Percentiles rank a stretch among this genome's conserved stretches.
Evolutionary conservation across 306 rosid species (phyloP).

Genomic region (Cucurbita maxima): DNA sequence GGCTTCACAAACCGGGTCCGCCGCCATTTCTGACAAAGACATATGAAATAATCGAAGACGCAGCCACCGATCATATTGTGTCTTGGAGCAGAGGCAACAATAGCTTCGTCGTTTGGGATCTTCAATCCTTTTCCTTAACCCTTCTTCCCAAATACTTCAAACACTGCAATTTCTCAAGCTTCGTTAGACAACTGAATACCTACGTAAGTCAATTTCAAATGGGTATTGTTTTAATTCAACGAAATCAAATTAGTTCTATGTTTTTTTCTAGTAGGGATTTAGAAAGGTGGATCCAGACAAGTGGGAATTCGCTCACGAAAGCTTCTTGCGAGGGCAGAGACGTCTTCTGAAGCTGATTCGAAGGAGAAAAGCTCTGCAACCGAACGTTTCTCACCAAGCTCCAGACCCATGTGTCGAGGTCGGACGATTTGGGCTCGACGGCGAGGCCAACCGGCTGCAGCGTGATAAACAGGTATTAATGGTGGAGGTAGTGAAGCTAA

Average conservation of each 20-base stretch:
- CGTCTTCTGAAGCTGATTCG: constrained; percentile 55
- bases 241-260: too few species aligned
- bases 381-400: constrained; percentile 17
- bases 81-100: constrained; percentile 75
- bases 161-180: constrained; percentile 90
- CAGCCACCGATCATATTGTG: constrained; percentile 42
- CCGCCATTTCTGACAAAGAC: constrained; percentile 87
- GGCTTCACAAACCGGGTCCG: constrained; percentile 53
- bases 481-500: neutral
- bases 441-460: neutral
- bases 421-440: neutral
- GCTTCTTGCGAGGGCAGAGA: constrained; percentile 66
- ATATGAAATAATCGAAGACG: constrained; percentile 66
- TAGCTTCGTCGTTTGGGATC: constrained; percentile 83
- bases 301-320: constrained; percentile 28
- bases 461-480: neutral
- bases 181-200: constrained; percentile 85
- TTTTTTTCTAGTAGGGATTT: neutral
- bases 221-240: too few species aligned
- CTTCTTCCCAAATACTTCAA: constrained; percentile 87
- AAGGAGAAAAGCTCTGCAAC: constrained; percentile 35
- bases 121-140: constrained; percentile 36
- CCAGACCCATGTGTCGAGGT: constrained; percentile 10
- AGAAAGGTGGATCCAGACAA: neutral
- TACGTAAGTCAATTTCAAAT: constrained; percentile 36